Evolutionary conservation across 306 rosid genomes (phyloP), one percentile per base, ranked within the genome.

Genomic region (Macrotyloma uniflorum): DNA sequence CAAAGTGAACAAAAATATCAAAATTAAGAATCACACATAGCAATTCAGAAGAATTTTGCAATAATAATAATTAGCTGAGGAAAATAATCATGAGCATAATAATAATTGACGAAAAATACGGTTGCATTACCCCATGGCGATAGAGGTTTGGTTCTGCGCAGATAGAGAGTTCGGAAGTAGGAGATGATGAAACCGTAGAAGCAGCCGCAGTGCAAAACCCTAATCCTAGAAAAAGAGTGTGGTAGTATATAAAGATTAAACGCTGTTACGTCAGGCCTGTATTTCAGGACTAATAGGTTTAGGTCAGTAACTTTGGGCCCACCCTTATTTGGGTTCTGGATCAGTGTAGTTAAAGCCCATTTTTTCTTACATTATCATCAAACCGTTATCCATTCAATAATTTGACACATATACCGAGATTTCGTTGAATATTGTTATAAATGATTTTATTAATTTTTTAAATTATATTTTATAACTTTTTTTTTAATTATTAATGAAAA

Each of bases 101-200:
- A 6, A 7, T 6, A 35, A 4, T 38, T 9, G 58, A 9, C 0
- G 26, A 38, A 13, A 51, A 30, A 66, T 1, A 70, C 65, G 0
- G 23, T 61, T 47, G 53, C 0, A 80, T 54, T 87, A 89, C 93
- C 93, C 93, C 93, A 89, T 89, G 83, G 55, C 59, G 63, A 68
- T 61, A 15, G 67, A 18, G 30, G 71, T 15, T 78, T 78, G 35
- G 73, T 51, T 50, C 75, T 24, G 36, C 81, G 6, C 51, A 0
- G 18, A 35, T 33, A 26, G 43, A 6, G 32, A 12, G 5, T 36
- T 18, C 18, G 4, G 47, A 71, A 20, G 12, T 62, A 42, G 58
- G 16, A 65, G 82, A 55, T n/a, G 70, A 22, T 58, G 47, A 11
- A 36, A 54, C 20, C 4, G 0, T 6, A 18, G 63, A 62, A 54